Evolutionary conservation across 2,329 filamentous ascomycete genomes (phyloP).

Genomic region (Lasiodiplodia sp.): DNA sequence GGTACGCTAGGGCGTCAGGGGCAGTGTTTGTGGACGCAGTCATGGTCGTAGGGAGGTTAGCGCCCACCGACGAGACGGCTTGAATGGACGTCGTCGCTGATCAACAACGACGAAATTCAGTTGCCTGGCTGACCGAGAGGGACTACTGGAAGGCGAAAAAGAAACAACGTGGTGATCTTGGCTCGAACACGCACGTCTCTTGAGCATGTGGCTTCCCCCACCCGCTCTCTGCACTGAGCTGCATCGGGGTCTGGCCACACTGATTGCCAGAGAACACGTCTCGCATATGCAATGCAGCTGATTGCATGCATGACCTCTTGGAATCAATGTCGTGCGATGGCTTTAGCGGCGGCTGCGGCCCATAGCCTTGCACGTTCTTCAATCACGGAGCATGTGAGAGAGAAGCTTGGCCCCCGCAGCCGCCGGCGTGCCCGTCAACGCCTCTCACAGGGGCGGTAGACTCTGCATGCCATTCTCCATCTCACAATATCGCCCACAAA

Average conservation of each 20-base stretch:
- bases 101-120: no score
- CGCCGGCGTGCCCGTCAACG: neutral
- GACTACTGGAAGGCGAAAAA: neutral
- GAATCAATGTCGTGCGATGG: neutral
- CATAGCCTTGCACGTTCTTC: neutral
- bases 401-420: neutral
- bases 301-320: neutral
- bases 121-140: no score
- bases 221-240: no score
- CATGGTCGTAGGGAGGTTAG: neutral
- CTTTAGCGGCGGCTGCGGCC: neutral
- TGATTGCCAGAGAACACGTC: neutral
- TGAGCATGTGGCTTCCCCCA: no score
- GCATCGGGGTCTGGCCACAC: no score
- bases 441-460: neutral
- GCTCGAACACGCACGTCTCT: no score
- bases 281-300: neutral
- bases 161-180: neutral
- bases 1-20: neutral
- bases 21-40: neutral
- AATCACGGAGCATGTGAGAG: neutral
- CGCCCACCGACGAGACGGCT: neutral
- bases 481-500: neutral
- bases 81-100: no score
- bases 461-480: neutral